Evolutionary conservation across 225 moss, liverwort and hornwort species (phyloP).

Genomic region (Marchantia paleacea): DNA sequence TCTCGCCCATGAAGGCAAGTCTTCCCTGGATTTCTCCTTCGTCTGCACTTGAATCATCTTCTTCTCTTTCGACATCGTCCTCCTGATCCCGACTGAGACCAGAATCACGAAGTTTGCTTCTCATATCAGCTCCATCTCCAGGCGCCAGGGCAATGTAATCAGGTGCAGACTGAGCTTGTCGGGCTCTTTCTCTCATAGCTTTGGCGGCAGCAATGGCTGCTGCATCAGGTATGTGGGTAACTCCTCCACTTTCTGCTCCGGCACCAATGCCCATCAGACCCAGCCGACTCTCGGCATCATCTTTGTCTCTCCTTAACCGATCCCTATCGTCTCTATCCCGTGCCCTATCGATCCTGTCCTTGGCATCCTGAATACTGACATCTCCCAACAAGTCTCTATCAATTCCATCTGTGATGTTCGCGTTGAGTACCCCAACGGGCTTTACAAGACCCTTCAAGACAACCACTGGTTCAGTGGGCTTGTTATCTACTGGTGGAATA

Average conservation of each 20-base stretch:
- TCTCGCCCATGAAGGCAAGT: slow-evolving; percentile 84
- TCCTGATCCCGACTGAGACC: slow-evolving; percentile 44
- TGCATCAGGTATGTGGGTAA: slow-evolving; percentile 95
- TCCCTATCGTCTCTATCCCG: slow-evolving; percentile 47
- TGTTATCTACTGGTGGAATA: slow-evolving; percentile 50
- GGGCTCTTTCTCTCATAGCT: slow-evolving; percentile 81
- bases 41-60: slow-evolving; percentile 84
- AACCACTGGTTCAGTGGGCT: slow-evolving; percentile 72
- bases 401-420: slow-evolving; percentile 22
- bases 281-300: slow-evolving; percentile 90
- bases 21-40: slow-evolving; percentile 88
- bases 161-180: slow-evolving; percentile 91
- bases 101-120: slow-evolving; percentile 57
- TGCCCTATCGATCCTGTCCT: slow-evolving; percentile 43
- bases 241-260: slow-evolving; percentile 84
- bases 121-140: slow-evolving; percentile 59
- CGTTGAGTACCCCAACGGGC: slow-evolving; percentile 39
- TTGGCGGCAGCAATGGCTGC: slow-evolving; percentile 97
- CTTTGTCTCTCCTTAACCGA: slow-evolving; percentile 47
- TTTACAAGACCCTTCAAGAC: slow-evolving; percentile 91
- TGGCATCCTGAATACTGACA: slow-evolving; percentile 30
- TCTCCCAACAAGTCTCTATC: slow-evolving; percentile 43
- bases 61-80: slow-evolving; percentile 55
- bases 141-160: slow-evolving; percentile 84
- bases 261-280: slow-evolving; percentile 95